Evolutionary conservation across 495 filamentous ascomycete species (phyloP).

Genomic region (Penicillium riverlandense): DNA sequence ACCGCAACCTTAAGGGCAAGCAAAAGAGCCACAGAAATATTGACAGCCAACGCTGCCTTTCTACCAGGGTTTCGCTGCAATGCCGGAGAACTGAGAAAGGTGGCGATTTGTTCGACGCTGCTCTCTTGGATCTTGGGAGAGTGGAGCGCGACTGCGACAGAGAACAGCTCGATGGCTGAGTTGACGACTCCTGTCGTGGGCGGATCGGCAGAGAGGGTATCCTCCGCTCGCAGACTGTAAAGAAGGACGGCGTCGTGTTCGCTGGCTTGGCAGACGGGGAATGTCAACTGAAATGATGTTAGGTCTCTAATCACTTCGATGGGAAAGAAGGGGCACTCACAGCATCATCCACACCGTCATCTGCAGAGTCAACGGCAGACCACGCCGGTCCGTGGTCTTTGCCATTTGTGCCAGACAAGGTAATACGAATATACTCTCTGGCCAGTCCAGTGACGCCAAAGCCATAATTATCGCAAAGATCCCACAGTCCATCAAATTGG

Average conservation of each 20-base stretch:
- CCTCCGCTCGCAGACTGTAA: constrained; percentile 50
- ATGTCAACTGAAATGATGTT: constrained; percentile 38
- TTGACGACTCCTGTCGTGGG: constrained; percentile 91
- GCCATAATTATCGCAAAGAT: constrained; percentile 86
- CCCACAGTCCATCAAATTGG: constrained; percentile 90
- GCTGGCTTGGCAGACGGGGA: constrained; percentile 72
- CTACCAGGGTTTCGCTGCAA: constrained; percentile 82
- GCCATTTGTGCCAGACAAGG: constrained; percentile 63
- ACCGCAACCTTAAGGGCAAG: constrained; percentile 75
- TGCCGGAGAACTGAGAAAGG: constrained; percentile 68
- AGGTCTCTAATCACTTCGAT: constrained; percentile 1
- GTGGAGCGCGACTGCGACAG: constrained; percentile 80
- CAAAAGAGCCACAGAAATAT: constrained; percentile 76
- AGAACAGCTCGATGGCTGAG: constrained; percentile 85
- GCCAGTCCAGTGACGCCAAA: constrained; percentile 88
- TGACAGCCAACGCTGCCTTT: constrained; percentile 84
- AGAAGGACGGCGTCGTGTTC: constrained; percentile 86
- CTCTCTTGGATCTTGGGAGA: constrained; percentile 90
- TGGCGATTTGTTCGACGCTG: constrained; percentile 85
- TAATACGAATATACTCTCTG: constrained; percentile 63
- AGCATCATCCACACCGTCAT: constrained; percentile 63
- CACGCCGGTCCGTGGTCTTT: constrained; percentile 48
- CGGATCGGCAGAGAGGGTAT: constrained; percentile 60
- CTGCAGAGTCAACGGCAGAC: constrained; percentile 55
- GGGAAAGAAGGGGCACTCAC: constrained; percentile 27